Percentiles rank a stretch among this genome's conserved stretches.
Evolutionary conservation across 257 asterid species (phyloP).

Genomic region (Schizonepeta tenuifolia): DNA sequence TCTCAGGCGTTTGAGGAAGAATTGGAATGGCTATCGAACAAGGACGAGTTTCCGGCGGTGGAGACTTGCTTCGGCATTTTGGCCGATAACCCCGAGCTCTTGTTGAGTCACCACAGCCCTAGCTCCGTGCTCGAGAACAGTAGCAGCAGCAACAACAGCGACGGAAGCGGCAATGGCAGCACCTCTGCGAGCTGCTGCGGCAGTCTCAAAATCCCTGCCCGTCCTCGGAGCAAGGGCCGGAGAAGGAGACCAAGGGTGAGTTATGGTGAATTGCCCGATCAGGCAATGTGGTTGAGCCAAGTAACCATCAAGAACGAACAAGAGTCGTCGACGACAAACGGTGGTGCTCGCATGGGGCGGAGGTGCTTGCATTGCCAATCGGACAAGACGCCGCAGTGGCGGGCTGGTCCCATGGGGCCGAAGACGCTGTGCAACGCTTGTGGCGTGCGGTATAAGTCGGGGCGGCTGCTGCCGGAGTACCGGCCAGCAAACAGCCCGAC

Average conservation of each 20-base stretch:
- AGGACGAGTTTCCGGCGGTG: conserved; percentile 77
- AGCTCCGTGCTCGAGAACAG: conserved; percentile 69
- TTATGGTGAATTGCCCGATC: conserved; percentile 33
- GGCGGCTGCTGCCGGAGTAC: conserved; percentile 85
- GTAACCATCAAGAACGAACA: conserved; percentile 39
- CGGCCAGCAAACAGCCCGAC: conserved; percentile 86
- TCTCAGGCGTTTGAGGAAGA: conserved; percentile 60
- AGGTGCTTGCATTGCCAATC: conserved; percentile 80
- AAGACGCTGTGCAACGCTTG: conserved; percentile 91
- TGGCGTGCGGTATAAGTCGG: conserved; percentile 88
- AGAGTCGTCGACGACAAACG: conserved; percentile 19
- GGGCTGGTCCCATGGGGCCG: conserved; percentile 88
- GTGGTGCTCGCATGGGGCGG: conserved; percentile 55
- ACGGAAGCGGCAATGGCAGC: conserved; percentile 27
- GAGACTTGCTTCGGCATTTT: conserved; percentile 72
- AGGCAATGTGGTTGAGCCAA: conserved; percentile 40
- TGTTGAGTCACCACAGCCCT: conserved; percentile 60
- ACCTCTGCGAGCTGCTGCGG: conserved; percentile 48
- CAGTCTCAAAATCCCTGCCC: conserved; percentile 62
- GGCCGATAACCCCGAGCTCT: conserved; percentile 46
- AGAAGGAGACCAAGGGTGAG: conserved; percentile 39
- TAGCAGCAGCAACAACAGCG: conserved; percentile 38
- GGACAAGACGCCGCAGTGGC: conserved; percentile 92
- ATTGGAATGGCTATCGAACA: conserved; percentile 82
- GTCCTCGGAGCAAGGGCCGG: conserved; percentile 57